Evolutionary conservation across 495 filamentous ascomycete genomes (phyloP), one percentile per base, ranked within the genome.

Genomic region (Friedmanniomyces simplex): DNA sequence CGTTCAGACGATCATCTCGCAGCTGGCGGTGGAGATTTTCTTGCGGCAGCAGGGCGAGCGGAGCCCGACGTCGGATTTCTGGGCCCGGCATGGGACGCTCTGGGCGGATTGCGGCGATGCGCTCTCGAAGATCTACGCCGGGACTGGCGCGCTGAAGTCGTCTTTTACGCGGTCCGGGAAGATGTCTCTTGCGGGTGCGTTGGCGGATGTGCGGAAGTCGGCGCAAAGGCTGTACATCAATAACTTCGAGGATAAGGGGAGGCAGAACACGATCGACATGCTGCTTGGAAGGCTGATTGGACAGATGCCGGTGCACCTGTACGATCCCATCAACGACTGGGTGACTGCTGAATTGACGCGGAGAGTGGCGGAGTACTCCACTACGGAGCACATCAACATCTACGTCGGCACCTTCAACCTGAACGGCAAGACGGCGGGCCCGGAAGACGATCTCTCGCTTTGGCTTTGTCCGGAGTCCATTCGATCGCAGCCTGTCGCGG

Each of bases 61-160:
- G 52, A 47, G 43, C 6, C 79, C 87, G 1, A 76, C 75, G 32
- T 77, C 84, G 0, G 93, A 97, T 65, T 86, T 97, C 63, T 91
- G 90, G 82, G 82, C 87, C 68, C 76, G 89, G 34, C 93, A 98
- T 71, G 89, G 88, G 28, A 89, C 79, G 57, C 75, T 98, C 1
- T 98, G 93, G 93, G 93, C 93, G n/a, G 93, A 98, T 68, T 96
- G 96, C 73, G 93, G 93, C 28, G 93, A 98, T 75, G 83, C 89
- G 14, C 72, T 98, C 24, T 95, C 90, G 1, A 87, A 88, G 65
- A 97, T 96, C 20, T 98, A 98, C 69, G 94, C 93, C 10, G 93
- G 93, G 34, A 98, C 93, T 10, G 93, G 94, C 1, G 93, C 93
- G 50, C 73, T 98, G 39, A 96, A 96, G 65, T 89, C 88, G 11